A percentile compares a stretch with the other conserved stretches of the same genome.
Evolutionary conservation across 768 basidiomycete genomes (phyloP).

Genomic region (Zangia roseola): DNA sequence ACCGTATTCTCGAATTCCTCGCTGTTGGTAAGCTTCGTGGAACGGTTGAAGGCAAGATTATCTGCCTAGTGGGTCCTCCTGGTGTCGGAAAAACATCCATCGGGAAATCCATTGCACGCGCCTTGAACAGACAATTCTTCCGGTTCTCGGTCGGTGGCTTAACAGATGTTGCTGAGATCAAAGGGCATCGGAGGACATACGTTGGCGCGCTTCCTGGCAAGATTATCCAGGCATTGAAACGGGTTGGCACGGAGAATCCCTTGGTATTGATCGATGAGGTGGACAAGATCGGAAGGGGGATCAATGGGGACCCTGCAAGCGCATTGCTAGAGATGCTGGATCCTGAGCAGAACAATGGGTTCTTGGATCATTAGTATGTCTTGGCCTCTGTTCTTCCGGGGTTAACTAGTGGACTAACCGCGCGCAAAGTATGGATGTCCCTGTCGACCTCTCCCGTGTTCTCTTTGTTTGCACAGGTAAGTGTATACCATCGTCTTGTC

Average conservation of each 20-base stretch:
- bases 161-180: slow-evolving; percentile 98
- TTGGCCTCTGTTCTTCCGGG: background rate
- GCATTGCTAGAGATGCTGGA: slow-evolving; percentile 92
- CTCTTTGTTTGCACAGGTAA: slow-evolving; percentile 92
- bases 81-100: slow-evolving; percentile 98
- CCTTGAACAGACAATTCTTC: slow-evolving; percentile 90
- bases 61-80: slow-evolving; percentile 94
- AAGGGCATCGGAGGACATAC: slow-evolving; percentile 97
- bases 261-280: slow-evolving; percentile 94
- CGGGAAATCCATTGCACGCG: slow-evolving; percentile 91
- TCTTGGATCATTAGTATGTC: slow-evolving; percentile 91
- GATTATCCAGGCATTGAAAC: slow-evolving; percentile 91
- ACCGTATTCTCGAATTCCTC: slow-evolving; percentile 92
- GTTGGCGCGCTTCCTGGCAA: slow-evolving; percentile 93
- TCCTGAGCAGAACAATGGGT: slow-evolving; percentile 92
- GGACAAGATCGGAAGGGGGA: slow-evolving; percentile 90
- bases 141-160: slow-evolving; percentile 95
- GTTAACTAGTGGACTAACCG: slow-evolving; percentile 1
- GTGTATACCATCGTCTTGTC: slow-evolving; percentile 4
- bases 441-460: slow-evolving; percentile 92
- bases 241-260: slow-evolving; percentile 92
- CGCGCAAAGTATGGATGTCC: slow-evolving; percentile 86
- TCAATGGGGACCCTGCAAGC: slow-evolving; percentile 90
- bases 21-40: slow-evolving; percentile 94
- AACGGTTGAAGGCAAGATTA: slow-evolving; percentile 95